Evolutionary conservation across 2,329 filamentous ascomycete genomes (phyloP).

Genomic region (Arthroderma sp.): DNA sequence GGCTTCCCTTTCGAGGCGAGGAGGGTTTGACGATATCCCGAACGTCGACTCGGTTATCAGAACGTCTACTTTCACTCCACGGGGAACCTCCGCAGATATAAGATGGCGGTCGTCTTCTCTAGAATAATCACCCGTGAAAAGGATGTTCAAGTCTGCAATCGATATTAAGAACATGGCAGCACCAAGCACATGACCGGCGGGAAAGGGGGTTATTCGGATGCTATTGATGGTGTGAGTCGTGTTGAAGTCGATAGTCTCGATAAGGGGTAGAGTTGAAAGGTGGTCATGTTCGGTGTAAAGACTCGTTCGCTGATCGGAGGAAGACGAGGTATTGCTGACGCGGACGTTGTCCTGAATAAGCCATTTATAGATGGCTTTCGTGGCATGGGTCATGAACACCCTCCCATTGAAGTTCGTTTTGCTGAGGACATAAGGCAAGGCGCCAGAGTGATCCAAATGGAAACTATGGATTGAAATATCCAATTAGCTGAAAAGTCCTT

Average conservation of each 20-base stretch:
- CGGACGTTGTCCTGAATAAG: slow-evolving; percentile 93
- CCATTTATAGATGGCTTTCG: slow-evolving; percentile 99
- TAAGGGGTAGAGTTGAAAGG: slow-evolving; percentile 79
- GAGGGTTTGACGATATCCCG: slow-evolving; percentile 85
- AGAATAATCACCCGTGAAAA: slow-evolving; percentile 97
- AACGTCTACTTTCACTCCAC: slow-evolving; percentile 82
- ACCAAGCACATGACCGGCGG: slow-evolving; percentile 92
- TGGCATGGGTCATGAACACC: slow-evolving; percentile 98
- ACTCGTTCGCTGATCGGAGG: slow-evolving; percentile 48
- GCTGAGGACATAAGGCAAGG: slow-evolving; percentile 89
- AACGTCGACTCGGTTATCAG: slow-evolving; percentile 97
- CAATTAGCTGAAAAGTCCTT: slow-evolving; percentile 4
- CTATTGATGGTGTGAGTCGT: slow-evolving; percentile 95
- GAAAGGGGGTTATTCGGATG: slow-evolving; percentile 92
- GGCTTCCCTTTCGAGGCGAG: slow-evolving; percentile 78
- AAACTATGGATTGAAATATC: slow-evolving; percentile 49
- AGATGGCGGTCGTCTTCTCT: slow-evolving; percentile 90
- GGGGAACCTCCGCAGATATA: slow-evolving; percentile 82
- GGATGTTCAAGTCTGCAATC: slow-evolving; percentile 89
- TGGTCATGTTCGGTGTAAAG: slow-evolving; percentile 95
- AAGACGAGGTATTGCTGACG: slow-evolving; percentile 58
- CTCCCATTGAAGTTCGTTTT: slow-evolving; percentile 96
- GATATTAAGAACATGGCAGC: slow-evolving; percentile 98
- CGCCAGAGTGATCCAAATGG: slow-evolving; percentile 95
- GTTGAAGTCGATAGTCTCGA: slow-evolving; percentile 96